These are phyloP conservation scores for Rutidosis leptorrhynchoides DNA, from an alignment of 129 eudicot species.

Conservation along the genomic window DNA sequence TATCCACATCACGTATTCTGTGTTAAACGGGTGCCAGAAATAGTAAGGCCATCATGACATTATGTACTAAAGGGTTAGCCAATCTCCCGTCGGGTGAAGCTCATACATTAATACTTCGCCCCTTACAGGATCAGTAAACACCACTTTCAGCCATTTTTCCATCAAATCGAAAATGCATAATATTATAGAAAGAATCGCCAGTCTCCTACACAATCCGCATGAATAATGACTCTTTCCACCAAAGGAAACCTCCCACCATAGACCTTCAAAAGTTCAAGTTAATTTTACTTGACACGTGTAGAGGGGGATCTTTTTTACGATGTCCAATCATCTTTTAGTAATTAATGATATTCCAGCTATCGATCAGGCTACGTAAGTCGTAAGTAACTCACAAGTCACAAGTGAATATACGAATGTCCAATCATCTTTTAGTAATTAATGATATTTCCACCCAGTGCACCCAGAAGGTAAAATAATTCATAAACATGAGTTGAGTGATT, in stretches of 20 bases:
- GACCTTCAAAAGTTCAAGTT: constrained; percentile 87
- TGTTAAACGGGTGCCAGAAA: constrained; percentile 88
- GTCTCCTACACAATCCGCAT: constrained; percentile 61
- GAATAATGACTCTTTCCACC: constrained; percentile 69
- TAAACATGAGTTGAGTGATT: background rate
- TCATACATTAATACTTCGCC: constrained; percentile 81
- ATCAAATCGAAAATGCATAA: constrained; percentile 57
- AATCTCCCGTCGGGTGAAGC: too few species aligned
- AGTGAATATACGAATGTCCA: constrained; percentile 4
- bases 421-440: background rate
- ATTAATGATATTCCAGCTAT: too few species aligned
- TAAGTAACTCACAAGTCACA: background rate
- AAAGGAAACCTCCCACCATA: constrained; percentile 91
- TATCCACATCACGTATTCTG: constrained; percentile 98
- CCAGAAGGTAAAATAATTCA: constrained; percentile 7
- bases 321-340: too few species aligned
- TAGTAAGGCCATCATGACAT: constrained; percentile 78
- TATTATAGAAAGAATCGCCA: constrained; percentile 82
- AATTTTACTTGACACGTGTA: constrained; percentile 43
- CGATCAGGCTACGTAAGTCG: background rate
- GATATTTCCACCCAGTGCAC: constrained; percentile 12
- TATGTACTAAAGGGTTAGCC: constrained; percentile 65
- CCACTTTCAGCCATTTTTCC: constrained; percentile 77
- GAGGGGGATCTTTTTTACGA: constrained; percentile 9
- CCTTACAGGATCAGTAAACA: constrained; percentile 80